phyloP scores from a whole-genome alignment of 2,329 filamentous ascomycete genomes.

The Aspergillus phoenicis region DNA sequence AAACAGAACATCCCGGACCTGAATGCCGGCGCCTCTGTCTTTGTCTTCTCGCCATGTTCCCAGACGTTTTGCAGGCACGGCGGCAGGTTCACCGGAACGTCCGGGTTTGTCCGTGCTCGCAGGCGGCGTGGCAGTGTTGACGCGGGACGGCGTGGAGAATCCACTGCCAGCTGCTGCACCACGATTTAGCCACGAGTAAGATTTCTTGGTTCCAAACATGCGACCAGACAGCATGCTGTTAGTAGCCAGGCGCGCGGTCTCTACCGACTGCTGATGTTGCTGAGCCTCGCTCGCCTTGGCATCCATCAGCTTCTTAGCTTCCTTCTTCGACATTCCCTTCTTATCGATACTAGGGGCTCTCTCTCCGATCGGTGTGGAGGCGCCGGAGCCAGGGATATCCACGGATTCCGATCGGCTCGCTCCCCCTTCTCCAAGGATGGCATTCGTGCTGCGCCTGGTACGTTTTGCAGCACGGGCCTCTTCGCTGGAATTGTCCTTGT shows the following conservation, averaged over 20 bases:
- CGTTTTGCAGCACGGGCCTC: conserved; percentile 70
- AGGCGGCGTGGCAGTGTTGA: conserved; percentile 32
- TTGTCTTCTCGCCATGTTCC: conserved; percentile 79
- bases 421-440: conserved; percentile 55
- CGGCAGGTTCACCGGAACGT: conserved; percentile 34
- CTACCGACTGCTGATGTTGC: conserved; percentile 79
- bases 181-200: conserved; percentile 52
- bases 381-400: conserved; percentile 63
- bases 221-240: conserved; percentile 60
- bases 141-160: conserved; percentile 42
- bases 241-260: conserved; percentile 76
- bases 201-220: conserved; percentile 50
- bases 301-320: conserved; percentile 75
- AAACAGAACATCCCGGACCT: conserved; percentile 78
- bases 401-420: conserved; percentile 58
- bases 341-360: conserved; percentile 61
- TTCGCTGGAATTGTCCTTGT: conserved; percentile 70
- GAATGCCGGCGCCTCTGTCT: conserved; percentile 74
- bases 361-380: conserved; percentile 51
- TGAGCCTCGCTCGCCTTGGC: conserved; percentile 73
- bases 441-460: conserved; percentile 61
- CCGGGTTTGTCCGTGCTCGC: conserved; percentile 34
- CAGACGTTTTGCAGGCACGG: conserved; percentile 59
- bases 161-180: conserved; percentile 39
- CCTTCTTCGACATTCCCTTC: conserved; percentile 83